phyloP scores from a whole-genome alignment of 768 basidiomycete species.

The Rhodotorula kratochvilovae region DNA sequence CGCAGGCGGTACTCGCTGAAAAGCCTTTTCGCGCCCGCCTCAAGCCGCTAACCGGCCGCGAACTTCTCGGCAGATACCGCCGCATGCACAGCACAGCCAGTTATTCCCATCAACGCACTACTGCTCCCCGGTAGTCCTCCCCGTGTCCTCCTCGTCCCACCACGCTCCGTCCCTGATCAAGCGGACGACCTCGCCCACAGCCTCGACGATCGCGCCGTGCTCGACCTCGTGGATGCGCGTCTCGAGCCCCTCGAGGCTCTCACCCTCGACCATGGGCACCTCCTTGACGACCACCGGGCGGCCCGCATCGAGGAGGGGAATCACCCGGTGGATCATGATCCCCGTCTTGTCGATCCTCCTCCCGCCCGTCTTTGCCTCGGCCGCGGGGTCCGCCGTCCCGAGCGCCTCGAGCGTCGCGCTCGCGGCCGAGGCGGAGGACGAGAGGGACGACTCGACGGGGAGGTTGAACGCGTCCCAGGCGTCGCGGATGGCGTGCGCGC shows the following conservation, averaged over 20 bases:
- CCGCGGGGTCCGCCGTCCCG: background rate
- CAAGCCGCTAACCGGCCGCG: too few relatives aligned
- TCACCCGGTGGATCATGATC: constrained; percentile 88
- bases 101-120: too few relatives aligned
- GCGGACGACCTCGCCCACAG: constrained; percentile 52
- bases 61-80: too few relatives aligned
- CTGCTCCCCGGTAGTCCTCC: too few relatives aligned
- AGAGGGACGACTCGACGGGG: constrained; percentile 9
- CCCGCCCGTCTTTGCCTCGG: background rate
- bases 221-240: constrained; percentile 73
- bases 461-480: constrained; percentile 78
- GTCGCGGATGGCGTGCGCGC: constrained; percentile 75
- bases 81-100: too few relatives aligned
- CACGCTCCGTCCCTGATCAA: background rate
- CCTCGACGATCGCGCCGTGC: constrained; percentile 87
- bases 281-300: constrained; percentile 77
- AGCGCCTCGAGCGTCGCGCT: background rate
- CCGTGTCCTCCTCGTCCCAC: constrained; percentile 1
- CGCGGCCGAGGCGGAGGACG: background rate
- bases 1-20: too few relatives aligned
- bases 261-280: constrained; percentile 67
- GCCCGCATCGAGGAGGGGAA: constrained; percentile 88
- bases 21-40: too few relatives aligned
- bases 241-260: constrained; percentile 68
- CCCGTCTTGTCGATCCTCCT: constrained; percentile 73